A percentile compares a stretch with the other conserved stretches of the same genome.
These are phyloP conservation scores for Mallotus nudiflorus DNA, from an alignment of 345 rosid genomes.

Conservation along the genomic window DNA sequence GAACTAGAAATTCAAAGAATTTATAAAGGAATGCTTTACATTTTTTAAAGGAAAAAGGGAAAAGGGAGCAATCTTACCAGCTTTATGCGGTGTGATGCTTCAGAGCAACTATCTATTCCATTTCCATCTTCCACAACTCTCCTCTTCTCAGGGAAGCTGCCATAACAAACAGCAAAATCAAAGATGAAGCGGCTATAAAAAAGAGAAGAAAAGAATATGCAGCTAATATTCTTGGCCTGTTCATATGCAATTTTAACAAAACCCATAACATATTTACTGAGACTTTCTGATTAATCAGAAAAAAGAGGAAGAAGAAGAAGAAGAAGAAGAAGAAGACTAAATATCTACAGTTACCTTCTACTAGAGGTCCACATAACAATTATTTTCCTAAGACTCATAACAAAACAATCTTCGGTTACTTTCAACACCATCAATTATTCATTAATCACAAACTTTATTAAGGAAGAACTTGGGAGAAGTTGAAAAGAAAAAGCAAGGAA, in stretches of 20 bases:
- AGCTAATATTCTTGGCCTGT: constrained; percentile 19
- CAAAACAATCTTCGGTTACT: constrained; percentile 21
- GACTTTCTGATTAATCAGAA: neutral
- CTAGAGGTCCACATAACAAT: constrained; percentile 32
- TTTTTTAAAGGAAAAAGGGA: constrained; percentile 12
- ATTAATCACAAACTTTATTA: constrained; percentile 15
- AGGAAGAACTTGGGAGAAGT: neutral
- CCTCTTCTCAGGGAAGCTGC: constrained; percentile 78
- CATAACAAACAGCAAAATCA: constrained; percentile 31
- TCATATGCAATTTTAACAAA: constrained; percentile 13
- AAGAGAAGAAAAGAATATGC: constrained; percentile 23
- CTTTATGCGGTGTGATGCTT: constrained; percentile 55
- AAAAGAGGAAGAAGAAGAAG: constrained; percentile 19
- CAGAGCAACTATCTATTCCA: constrained; percentile 41
- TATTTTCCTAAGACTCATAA: constrained; percentile 36
- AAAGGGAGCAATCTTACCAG: constrained; percentile 52
- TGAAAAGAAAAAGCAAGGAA: neutral
- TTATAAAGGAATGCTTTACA: neutral
- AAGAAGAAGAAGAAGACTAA: constrained; percentile 14
- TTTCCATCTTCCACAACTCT: constrained; percentile 48
- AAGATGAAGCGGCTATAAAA: constrained; percentile 28
- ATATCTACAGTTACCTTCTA: constrained; percentile 23
- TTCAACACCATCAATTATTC: constrained; percentile 9
- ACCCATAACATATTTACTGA: constrained; percentile 13
- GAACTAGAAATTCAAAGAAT: constrained; percentile 34